These are phyloP conservation scores for Phytophthora citricola DNA, from an alignment of 352 stramenopile genomes.

Conservation along the genomic window DNA sequence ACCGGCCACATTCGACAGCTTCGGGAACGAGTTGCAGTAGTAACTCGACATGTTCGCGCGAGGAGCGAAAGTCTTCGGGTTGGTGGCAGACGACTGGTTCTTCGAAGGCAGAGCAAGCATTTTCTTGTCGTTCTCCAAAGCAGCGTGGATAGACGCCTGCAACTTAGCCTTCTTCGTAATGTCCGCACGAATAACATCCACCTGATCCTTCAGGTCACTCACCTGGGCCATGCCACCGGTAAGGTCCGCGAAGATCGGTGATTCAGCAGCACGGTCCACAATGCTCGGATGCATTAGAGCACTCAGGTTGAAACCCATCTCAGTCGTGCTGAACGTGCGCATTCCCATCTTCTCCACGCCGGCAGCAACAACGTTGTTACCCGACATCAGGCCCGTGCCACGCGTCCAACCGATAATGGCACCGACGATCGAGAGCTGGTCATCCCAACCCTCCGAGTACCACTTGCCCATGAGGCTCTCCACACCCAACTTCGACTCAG, in stretches of 20 bases:
- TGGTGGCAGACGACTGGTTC: conserved; percentile 17
- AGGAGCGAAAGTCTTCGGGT: conserved; percentile 43
- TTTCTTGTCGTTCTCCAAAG: conserved; percentile 51
- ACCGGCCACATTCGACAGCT: conserved; percentile 44
- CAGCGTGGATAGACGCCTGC: conserved; percentile 51
- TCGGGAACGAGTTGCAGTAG: conserved; percentile 75
- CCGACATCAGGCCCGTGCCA: conserved; percentile 86
- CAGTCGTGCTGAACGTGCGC: conserved; percentile 85
- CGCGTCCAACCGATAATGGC: conserved; percentile 91
- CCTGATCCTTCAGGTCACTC: conserved; percentile 72
- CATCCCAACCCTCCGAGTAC: conserved; percentile 85
- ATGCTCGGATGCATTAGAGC: conserved; percentile 84
- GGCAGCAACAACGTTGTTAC: conserved; percentile 88
- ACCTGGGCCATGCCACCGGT: conserved; percentile 83
- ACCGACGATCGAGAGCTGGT: conserved; percentile 85
- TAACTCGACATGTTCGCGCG: conserved; percentile 80
- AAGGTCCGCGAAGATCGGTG: conserved; percentile 81
- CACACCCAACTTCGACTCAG: conserved; percentile 88
- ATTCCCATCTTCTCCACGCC: conserved; percentile 84
- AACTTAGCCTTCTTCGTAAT: conserved; percentile 71
- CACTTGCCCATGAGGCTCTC: conserved; percentile 90
- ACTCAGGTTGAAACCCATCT: conserved; percentile 92
- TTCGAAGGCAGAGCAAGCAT: conserved; percentile 29
- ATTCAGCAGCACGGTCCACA: conserved; percentile 72
- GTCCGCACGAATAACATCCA: conserved; percentile 57